Evolutionary conservation across 169 alveolate species (phyloP).

Genomic region (Plasmodium coatneyi): DNA sequence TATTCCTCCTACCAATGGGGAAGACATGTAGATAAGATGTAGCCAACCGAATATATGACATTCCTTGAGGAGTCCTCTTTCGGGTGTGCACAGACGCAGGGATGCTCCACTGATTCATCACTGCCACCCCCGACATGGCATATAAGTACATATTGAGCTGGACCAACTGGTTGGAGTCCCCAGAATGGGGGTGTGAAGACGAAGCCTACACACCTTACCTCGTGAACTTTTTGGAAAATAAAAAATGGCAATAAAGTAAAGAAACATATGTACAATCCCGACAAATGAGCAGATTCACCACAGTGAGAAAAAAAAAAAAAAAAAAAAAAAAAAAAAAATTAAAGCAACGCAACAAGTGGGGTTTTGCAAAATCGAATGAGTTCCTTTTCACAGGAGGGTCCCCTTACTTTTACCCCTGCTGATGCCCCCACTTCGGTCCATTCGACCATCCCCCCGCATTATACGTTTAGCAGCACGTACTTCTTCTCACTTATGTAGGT

Average conservation of each 20-base stretch:
- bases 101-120: not conserved
- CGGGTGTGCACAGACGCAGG: not conserved
- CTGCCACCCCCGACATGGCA: not conserved
- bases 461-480: slow-evolving; percentile 20
- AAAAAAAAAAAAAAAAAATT: not conserved
- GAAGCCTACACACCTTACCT: not conserved
- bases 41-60: not conserved
- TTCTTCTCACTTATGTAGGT: not conserved
- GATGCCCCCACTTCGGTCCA: not conserved
- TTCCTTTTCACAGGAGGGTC: not conserved
- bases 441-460: not conserved
- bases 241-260: not conserved
- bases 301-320: not conserved
- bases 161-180: not conserved
- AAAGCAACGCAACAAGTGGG: not conserved
- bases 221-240: not conserved
- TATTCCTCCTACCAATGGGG: not conserved
- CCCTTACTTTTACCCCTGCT: not conserved
- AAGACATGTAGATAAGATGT: not conserved
- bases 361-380: not conserved
- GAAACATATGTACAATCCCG: not conserved
- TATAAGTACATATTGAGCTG: not conserved
- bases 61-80: not conserved
- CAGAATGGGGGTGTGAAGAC: not conserved
- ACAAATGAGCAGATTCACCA: not conserved